Base-by-base conservation (phyloP, 768 basidiomycete genomes). In the Hygrocybe punicea region DNA sequence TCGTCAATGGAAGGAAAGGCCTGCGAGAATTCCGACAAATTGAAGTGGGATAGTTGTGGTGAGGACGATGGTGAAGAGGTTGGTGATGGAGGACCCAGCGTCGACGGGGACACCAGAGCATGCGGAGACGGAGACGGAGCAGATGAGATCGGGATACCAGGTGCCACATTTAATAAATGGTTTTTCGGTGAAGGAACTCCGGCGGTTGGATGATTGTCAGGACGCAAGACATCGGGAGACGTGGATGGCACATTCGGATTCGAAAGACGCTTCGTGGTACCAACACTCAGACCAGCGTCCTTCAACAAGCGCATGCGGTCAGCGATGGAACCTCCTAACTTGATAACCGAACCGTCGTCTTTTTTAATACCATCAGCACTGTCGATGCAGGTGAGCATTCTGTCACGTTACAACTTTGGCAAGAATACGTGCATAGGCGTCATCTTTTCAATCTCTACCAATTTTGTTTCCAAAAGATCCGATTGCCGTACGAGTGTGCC, bases 1-100 rank as follows among this genome's bases (percentile, higher is more conserved):
- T 91, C 87, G 64, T 88, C 84, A 62, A 92, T 87, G 8, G 89
- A 80, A 0, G 89, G 89, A 60, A 91, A 92, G n/a, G 79, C 69
- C 49, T 82, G 79, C 4, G 79, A 71, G 63, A 90, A 89, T 34
- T 83, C 84, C 7, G 79, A 73, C n/a, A 84, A 60, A 37, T 71
- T 50, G 68, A 66, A 75, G 8, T 69, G 58, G 55, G 68, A 74
- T 36, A 67, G 62, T 57, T 68, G 67, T 29, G 71, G 80, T 4
- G 85, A 84, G 9, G 84, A 86, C 2, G 86, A 84, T 13, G 87
- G 84, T 14, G 83, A 78, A 1, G 86, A 86, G 8, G 81, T 77
- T 3, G 89, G 89, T 1, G 90, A 90, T 4, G 90, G 86, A 34
- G 89, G 87, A 2, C 87, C 89, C 16, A 92, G 74, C 33, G 81